Conservation (phyloP, 2,329 filamentous ascomycete species). For the Graphilbum sp. region DNA sequence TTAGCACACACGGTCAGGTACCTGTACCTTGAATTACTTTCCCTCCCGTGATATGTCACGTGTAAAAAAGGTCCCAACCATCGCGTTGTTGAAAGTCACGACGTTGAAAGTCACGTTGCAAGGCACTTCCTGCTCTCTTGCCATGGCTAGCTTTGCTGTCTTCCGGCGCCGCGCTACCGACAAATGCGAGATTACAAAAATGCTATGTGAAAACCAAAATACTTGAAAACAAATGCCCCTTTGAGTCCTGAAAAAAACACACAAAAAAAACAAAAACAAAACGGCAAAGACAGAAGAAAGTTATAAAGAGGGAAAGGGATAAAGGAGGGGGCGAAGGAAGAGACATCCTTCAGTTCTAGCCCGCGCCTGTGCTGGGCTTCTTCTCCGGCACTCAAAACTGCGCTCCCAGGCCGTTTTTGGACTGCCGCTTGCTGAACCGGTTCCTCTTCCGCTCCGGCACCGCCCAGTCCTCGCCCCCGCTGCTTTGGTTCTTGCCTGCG, state of each 20-base stretch:
- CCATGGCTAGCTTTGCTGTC: constrained; percentile 3
- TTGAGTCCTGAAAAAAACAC: constrained; percentile 1
- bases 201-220: background rate
- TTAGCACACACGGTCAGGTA: background rate
- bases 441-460: constrained; percentile 35
- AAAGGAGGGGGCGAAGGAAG: background rate
- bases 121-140: background rate
- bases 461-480: constrained; percentile 26
- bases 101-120: too few relatives aligned
- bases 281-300: background rate
- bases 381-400: constrained; percentile 43
- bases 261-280: background rate
- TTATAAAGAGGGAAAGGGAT: background rate
- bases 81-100: too few relatives aligned
- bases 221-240: constrained; percentile 2
- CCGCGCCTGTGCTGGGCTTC: background rate
- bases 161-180: constrained; percentile 8
- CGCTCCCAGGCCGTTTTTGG: constrained; percentile 82
- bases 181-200: constrained; percentile 6
- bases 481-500: constrained; percentile 40
- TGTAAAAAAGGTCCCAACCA: too few relatives aligned
- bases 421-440: constrained; percentile 81
- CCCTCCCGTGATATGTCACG: background rate
- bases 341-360: background rate
- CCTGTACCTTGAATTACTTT: background rate